Conservation (phyloP, 1,284 basidiomycete species). For the Ustilago cynodontis region DNA sequence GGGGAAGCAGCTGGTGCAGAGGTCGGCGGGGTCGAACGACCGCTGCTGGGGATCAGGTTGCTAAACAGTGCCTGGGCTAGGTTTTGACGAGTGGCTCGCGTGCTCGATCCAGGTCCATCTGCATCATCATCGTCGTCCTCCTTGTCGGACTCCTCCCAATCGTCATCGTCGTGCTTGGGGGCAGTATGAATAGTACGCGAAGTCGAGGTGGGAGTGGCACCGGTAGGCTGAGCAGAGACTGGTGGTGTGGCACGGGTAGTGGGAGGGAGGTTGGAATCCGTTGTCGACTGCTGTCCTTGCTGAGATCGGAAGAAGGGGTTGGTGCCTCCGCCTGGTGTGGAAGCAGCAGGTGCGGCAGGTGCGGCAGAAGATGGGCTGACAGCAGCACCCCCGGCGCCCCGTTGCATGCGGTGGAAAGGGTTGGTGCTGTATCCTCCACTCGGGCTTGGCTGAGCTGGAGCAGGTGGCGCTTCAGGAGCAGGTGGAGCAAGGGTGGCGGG, state of each 20-base stretch:
- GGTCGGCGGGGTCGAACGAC: conserved; percentile 54
- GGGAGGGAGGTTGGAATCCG: conserved; percentile 42
- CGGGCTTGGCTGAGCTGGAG: conserved; percentile 37
- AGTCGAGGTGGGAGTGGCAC: conserved; percentile 22
- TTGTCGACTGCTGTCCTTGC: conserved; percentile 15
- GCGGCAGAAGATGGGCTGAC: conserved; percentile 24
- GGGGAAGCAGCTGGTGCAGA: conserved; percentile 45
- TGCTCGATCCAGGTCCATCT: conserved; percentile 63
- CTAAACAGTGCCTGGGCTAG: conserved; percentile 68
- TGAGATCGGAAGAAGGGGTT: conserved; percentile 65
- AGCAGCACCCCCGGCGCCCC: conserved; percentile 34
- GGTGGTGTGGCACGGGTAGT: conserved; percentile 50
- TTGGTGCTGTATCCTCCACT: conserved; percentile 55
- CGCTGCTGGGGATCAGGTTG: conserved; percentile 60
- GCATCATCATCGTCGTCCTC: conserved; percentile 66
- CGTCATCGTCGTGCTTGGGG: conserved; percentile 65
- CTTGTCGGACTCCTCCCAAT: conserved; percentile 66
- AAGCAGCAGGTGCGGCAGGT: conserved; percentile 30
- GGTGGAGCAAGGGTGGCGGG: conserved; percentile 32
- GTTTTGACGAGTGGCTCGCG: conserved; percentile 66
- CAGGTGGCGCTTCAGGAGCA: conserved; percentile 24
- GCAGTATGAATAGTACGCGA: conserved; percentile 53
- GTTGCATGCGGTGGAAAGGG: conserved; percentile 64
- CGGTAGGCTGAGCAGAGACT: conserved; percentile 50
- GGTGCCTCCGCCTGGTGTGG: conserved; percentile 44